Evolutionary conservation across 345 rosid species (phyloP), one percentile per base, ranked within the genome.

Genomic region (Trapa incisa): DNA sequence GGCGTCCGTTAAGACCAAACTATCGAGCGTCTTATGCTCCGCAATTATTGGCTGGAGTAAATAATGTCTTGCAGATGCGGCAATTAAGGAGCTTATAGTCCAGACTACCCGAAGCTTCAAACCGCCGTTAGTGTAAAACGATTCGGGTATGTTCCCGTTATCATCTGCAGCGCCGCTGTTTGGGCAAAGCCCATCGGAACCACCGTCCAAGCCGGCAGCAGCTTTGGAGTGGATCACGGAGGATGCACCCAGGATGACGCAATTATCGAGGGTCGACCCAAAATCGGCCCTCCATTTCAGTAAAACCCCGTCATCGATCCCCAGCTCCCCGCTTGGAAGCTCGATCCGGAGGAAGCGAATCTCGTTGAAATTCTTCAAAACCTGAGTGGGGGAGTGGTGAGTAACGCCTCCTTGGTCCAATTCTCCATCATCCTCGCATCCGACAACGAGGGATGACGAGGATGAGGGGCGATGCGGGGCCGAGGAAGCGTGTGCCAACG

Each of bases 321-420:
- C 96, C 8, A 95, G 72, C 66, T 95, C 99, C 0, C 99, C 97
- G 56, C 81, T 79, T 5, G 99, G 97, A 22, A 95, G 73, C 74
- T 89, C 96, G 71, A 95, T 91, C 3, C 96, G 85, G 0, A 95
- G 74, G 78, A 76, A 81, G 52, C 92, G 92, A 80, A 95, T 83
- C 86, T 95, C 99, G 17, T 84, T 80, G 68, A 95, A 95, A 77
- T 91, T 95, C 76, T 80, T 84, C 64, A 95, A 75, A 17, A 95
- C 98, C 79, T 91, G 99, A 0, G 93, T 85, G 0, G 99, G 99
- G 0, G 99, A 95, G 72, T 89, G 99, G 72, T 95, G 99, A 37
- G 96, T 91, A 12, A 95, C 94, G 3, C 92, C 91, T 0, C 80
- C 90, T 69, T 80, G 94, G 63, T 93, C 98, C 68, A 73, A 75